These are phyloP conservation scores for Chrysoporthe austroafricana DNA, from an alignment of 2,329 filamentous ascomycete genomes.

Conservation along the genomic window DNA sequence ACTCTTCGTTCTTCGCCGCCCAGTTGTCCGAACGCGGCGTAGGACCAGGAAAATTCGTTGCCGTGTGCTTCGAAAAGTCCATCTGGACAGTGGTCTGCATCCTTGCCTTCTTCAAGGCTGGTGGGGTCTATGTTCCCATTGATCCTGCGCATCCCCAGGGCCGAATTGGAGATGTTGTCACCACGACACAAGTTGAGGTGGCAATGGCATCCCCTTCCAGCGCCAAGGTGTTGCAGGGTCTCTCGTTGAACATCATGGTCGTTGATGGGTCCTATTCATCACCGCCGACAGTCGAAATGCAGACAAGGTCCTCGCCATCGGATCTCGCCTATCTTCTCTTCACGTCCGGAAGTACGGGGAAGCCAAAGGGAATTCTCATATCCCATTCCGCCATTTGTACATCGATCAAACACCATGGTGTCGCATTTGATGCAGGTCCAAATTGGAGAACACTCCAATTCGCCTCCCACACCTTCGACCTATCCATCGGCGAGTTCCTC, in stretches of 20 bases:
- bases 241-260: too few species aligned
- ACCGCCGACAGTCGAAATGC: too few species aligned
- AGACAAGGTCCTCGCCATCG: too few species aligned
- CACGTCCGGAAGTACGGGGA: conserved; percentile 59
- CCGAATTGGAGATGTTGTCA: neutral
- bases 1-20: too few species aligned
- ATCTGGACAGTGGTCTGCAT: conserved; percentile 74
- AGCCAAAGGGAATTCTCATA: conserved; percentile 54
- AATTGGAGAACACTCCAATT: conserved; percentile 40
- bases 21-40: conserved; percentile 39
- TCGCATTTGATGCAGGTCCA: conserved; percentile 29
- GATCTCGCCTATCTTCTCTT: conserved; percentile 44
- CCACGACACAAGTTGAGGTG: neutral
- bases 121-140: conserved; percentile 8
- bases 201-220: too few species aligned
- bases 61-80: conserved; percentile 88
- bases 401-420: conserved; percentile 25
- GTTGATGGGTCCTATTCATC: too few species aligned
- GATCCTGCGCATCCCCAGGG: conserved; percentile 7
- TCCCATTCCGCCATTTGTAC: conserved; percentile 30
- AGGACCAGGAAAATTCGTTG: conserved; percentile 64
- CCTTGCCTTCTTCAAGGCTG: conserved; percentile 8
- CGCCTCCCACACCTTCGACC: conserved; percentile 39
- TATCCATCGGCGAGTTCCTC: conserved; percentile 33
- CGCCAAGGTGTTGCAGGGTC: too few species aligned